Evolutionary conservation across 805 yeast species (phyloP).

Genomic region (Starmerella vaccinii): DNA sequence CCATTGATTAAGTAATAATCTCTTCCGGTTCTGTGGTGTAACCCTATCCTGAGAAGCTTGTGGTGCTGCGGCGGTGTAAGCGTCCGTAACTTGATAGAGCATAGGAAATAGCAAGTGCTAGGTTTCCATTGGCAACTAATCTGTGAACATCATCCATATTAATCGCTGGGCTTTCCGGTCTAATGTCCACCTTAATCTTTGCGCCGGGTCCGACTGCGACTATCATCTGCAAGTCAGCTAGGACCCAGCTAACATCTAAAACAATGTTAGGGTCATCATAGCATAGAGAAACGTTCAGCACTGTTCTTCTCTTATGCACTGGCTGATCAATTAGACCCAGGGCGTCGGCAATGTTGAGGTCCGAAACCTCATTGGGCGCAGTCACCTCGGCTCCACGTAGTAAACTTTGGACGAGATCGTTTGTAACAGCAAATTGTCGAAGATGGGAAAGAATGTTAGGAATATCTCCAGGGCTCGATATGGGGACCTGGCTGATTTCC

Average conservation of each 20-base stretch:
- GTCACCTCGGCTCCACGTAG: slow-evolving; percentile 15
- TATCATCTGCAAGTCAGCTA: slow-evolving; percentile 10
- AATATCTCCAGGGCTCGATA: slow-evolving; percentile 27
- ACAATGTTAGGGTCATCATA: neutral
- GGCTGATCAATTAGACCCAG: slow-evolving; percentile 22
- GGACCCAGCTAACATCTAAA: slow-evolving; percentile 9
- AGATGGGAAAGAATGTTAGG: slow-evolving; percentile 24
- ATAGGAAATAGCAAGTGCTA: slow-evolving; percentile 22
- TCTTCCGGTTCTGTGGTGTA: neutral
- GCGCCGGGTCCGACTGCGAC: slow-evolving; percentile 1
- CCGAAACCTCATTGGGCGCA: slow-evolving; percentile 17
- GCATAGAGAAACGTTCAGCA: slow-evolving; percentile 11
- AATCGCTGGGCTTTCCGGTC: slow-evolving; percentile 6
- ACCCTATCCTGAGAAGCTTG: neutral
- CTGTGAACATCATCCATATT: slow-evolving; percentile 18
- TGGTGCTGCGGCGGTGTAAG: slow-evolving; percentile 16
- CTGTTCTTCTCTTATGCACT: slow-evolving; percentile 11
- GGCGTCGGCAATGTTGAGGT: slow-evolving; percentile 26
- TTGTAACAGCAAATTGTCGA: slow-evolving; percentile 18
- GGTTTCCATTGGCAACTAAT: slow-evolving; percentile 13
- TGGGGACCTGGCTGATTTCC: slow-evolving; percentile 25
- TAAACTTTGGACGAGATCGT: slow-evolving; percentile 16
- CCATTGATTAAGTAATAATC: neutral
- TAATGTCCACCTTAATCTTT: slow-evolving; percentile 4
- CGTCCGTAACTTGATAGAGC: slow-evolving; percentile 18